Conservation (phyloP, 2,329 filamentous ascomycete genomes). For the Chaetomium globosum region DNA sequence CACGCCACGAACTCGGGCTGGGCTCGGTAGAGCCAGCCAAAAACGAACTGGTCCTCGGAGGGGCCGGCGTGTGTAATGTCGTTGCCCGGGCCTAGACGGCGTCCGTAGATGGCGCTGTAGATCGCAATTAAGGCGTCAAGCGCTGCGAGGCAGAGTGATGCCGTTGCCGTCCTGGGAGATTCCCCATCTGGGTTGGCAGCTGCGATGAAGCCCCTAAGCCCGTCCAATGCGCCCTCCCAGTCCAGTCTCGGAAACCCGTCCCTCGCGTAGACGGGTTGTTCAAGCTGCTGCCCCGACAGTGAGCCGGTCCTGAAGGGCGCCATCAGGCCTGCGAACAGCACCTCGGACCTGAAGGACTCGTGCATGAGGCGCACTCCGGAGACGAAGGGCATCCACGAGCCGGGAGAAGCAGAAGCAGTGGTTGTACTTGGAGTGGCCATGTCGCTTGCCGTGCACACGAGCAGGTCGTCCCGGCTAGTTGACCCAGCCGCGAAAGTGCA, state of each 20-base stretch:
- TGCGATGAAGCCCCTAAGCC: slow-evolving; percentile 10
- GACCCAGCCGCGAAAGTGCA: slow-evolving; percentile 19
- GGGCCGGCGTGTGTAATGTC: neutral
- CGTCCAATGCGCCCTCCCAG: slow-evolving; percentile 15
- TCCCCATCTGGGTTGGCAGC: neutral
- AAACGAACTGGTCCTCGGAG: slow-evolving; percentile 17
- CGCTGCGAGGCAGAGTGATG: neutral
- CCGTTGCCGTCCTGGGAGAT: neutral
- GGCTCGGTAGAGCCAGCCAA: slow-evolving; percentile 20
- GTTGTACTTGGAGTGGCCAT: neutral
- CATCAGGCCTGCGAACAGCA: slow-evolving; percentile 19
- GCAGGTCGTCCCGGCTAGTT: slow-evolving; percentile 8
- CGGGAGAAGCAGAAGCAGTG: neutral
- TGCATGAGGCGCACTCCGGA: slow-evolving; percentile 15
- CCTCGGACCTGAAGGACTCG: slow-evolving; percentile 13
- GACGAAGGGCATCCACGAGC: slow-evolving; percentile 15
- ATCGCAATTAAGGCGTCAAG: slow-evolving; percentile 16
- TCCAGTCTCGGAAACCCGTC: slow-evolving; percentile 13
- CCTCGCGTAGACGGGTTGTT: slow-evolving; percentile 6
- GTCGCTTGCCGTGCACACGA: slow-evolving; percentile 9
- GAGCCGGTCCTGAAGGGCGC: neutral
- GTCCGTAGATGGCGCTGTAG: slow-evolving; percentile 14
- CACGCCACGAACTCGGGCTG: slow-evolving; percentile 13
- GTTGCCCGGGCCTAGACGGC: neutral
- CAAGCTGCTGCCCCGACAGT: neutral